Evolutionary conservation across 306 rosid genomes (phyloP).

Genomic region (Gynostemma pentaphyllum): DNA sequence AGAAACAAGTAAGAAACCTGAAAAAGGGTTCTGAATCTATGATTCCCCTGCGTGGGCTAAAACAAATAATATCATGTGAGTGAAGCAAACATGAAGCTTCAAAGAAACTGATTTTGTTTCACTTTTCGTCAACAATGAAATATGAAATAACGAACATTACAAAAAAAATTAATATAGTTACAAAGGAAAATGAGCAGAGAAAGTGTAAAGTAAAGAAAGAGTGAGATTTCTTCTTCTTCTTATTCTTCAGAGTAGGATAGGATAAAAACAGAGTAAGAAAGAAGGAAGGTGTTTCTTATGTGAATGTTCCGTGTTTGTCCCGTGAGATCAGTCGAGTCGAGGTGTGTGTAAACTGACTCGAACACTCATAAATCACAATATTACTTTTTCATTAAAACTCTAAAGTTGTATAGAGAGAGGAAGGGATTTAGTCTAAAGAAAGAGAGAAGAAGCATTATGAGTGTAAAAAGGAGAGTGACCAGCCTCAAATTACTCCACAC

Average conservation of each 20-base stretch:
- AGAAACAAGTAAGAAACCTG: not conserved
- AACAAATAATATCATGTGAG: slow-evolving; percentile 4
- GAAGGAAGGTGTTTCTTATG: not conserved
- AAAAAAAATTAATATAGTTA: slow-evolving; percentile 4
- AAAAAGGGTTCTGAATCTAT: slow-evolving; percentile 4
- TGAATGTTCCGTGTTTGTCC: no score
- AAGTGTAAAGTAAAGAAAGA: not conserved
- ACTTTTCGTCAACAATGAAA: not conserved
- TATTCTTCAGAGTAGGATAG: not conserved
- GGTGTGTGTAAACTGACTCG: no score
- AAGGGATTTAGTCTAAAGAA: slow-evolving; percentile 4
- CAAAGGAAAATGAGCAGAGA: not conserved
- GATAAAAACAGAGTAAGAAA: not conserved
- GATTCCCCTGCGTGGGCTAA: not conserved
- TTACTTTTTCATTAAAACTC: not conserved
- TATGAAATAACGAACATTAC: not conserved
- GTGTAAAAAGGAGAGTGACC: slow-evolving; percentile 2
- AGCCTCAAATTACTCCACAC: slow-evolving; percentile 7
- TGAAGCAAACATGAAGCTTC: not conserved
- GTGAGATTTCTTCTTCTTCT: no score
- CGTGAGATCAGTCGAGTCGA: no score
- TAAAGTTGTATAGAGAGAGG: not conserved
- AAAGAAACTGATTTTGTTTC: not conserved
- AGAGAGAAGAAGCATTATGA: no score
- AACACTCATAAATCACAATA: not conserved